phyloP scores from a whole-genome alignment of 2,329 filamentous ascomycete genomes.

The Calonectria pauciramosa region DNA sequence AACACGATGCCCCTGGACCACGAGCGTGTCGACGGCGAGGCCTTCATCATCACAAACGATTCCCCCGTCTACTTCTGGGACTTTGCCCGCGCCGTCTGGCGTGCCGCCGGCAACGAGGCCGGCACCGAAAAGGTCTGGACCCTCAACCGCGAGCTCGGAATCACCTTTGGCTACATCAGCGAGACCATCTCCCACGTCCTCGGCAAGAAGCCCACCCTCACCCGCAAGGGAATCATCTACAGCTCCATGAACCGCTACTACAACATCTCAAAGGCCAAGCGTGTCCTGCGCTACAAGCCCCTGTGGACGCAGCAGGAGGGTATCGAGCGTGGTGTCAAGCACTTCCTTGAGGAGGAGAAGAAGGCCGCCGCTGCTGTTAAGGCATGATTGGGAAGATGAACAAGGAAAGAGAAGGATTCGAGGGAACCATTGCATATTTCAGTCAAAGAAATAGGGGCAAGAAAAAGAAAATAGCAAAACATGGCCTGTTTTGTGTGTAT shows the following conservation, averaged over 20 bases:
- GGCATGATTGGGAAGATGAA: constrained; percentile 33
- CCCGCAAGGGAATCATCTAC: constrained; percentile 72
- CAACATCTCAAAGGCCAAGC: constrained; percentile 81
- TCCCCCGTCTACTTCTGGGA: constrained; percentile 93
- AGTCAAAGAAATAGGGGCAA: not conserved
- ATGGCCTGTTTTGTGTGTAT: constrained; percentile 8
- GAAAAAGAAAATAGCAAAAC: not conserved
- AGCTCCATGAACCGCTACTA: constrained; percentile 84
- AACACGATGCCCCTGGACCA: constrained; percentile 75
- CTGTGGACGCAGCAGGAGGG: constrained; percentile 77
- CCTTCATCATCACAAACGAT: constrained; percentile 93
- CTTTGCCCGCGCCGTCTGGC: constrained; percentile 84
- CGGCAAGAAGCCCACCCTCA: constrained; percentile 69
- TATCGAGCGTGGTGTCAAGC: constrained; percentile 65
- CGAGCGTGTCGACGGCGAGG: constrained; percentile 85
- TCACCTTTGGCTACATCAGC: constrained; percentile 65
- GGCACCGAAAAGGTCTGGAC: constrained; percentile 69
- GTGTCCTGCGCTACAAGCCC: constrained; percentile 77
- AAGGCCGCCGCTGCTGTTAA: constrained; percentile 40
- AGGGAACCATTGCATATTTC: not conserved
- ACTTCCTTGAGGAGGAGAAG: constrained; percentile 68
- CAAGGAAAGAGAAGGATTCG: constrained; percentile 4
- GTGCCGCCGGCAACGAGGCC: constrained; percentile 65
- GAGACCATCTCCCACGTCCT: constrained; percentile 66
- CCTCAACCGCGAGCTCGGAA: constrained; percentile 65